Base-by-base conservation (phyloP, 495 filamentous ascomycete species). In the Filosporella fistucella region DNA sequence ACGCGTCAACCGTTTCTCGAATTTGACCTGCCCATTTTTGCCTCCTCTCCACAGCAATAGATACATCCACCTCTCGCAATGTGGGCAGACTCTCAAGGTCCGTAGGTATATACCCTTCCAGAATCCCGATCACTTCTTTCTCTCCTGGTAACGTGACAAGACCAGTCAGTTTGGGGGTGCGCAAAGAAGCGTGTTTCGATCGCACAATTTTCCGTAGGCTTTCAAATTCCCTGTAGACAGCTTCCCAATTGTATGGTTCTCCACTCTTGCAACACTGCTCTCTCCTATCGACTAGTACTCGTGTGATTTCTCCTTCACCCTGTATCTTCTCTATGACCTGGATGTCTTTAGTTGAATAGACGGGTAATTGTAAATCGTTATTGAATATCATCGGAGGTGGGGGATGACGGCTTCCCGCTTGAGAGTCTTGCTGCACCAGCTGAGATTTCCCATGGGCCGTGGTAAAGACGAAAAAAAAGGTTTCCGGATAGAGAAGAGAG, bases 11-110 rank as follows among this genome's bases (percentile, higher is more conserved):
- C 12, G 49, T 52, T 36, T 62, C 44, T 28, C 37, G 39, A 42
- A 60, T 54, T 41, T 63, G 58, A 32, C 26, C 26, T 21, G 45
- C 33, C 61, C 61, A 64, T 47, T 61, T 60, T 17, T 52, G 21
- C 40, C 42, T 46, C 18, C 42, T 45, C 34, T 46, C 52, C 4
- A 11, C 14, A n/a, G 35, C 35, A 50, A 35, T 16, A 18, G 37
- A 36, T 37, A 47, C 42, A 23, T 50, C 41, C 33, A 2, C 47
- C 41, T 46, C 29, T 28, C 29, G 45, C 26, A 51, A 37, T 34
- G 35, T 22, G 44, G 26, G 24, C 22, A 44, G 22, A 16, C 30
- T 23, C n/a, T n/a, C n/a, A 14, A 21, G 24, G 39, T 20, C 37
- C 33, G 17, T 47, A 17, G 51, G 37, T 32, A 49, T 49, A 21